Conservation (phyloP, 352 stramenopile species). For the Globisporangium splendens region DNA sequence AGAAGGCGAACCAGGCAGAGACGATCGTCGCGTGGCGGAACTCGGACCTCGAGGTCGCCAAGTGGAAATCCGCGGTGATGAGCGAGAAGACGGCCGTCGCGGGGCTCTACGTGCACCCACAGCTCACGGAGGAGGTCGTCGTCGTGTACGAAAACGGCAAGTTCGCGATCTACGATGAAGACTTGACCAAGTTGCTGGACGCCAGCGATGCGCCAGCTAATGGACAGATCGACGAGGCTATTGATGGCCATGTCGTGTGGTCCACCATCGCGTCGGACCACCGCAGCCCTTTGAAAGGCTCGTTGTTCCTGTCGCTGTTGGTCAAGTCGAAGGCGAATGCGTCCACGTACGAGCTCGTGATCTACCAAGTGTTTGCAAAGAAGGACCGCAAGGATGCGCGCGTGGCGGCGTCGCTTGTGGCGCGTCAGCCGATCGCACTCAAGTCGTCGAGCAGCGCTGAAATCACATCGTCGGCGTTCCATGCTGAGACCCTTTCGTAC, state of each 20-base stretch:
- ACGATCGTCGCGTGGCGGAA: constrained; percentile 58
- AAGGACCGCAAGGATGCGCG: constrained; percentile 34
- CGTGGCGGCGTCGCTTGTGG: constrained; percentile 27
- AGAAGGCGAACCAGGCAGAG: constrained; percentile 45
- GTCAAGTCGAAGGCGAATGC: constrained; percentile 31
- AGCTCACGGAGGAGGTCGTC: constrained; percentile 54
- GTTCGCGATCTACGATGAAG: constrained; percentile 56
- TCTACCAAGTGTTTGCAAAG: constrained; percentile 47
- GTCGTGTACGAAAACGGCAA: constrained; percentile 65
- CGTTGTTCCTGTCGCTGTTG: constrained; percentile 58
- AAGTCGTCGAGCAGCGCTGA: constrained; percentile 11
- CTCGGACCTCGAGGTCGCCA: constrained; percentile 56
- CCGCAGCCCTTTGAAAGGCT: constrained; percentile 49
- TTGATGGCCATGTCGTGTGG: constrained; percentile 41
- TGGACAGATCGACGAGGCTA: constrained; percentile 12
- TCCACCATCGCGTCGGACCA: constrained; percentile 48
- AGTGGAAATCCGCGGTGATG: constrained; percentile 48
- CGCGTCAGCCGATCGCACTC: constrained; percentile 27
- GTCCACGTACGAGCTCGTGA: constrained; percentile 39
- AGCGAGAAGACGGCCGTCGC: constrained; percentile 26
- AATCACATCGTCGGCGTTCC: constrained; percentile 51
- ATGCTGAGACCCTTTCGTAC: constrained; percentile 65
- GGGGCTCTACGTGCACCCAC: constrained; percentile 56
- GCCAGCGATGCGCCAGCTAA: constrained; percentile 22
- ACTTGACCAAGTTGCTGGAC: constrained; percentile 39